Evolutionary conservation across 345 rosid genomes (phyloP).

Genomic region (Moricandia moricandioides): DNA sequence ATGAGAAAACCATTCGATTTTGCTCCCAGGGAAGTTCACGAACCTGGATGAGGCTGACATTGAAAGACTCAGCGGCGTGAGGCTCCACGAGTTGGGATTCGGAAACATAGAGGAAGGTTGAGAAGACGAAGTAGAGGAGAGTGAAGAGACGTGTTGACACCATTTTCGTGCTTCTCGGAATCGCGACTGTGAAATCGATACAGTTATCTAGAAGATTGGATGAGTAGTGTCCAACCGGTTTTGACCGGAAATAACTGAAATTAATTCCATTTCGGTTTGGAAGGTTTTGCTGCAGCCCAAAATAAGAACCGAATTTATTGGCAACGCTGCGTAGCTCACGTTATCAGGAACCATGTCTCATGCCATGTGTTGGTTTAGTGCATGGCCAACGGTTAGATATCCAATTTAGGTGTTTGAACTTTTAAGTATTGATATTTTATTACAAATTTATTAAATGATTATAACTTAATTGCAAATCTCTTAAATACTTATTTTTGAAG

Average conservation of each 20-base stretch:
- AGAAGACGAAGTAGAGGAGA: conserved; percentile 33
- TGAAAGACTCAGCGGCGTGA: conserved; percentile 46
- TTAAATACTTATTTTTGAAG: too few species aligned
- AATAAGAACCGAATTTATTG: not conserved
- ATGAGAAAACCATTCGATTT: conserved; percentile 35
- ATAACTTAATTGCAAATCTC: too few species aligned
- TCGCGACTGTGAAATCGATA: conserved; percentile 19
- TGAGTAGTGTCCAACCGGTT: conserved; percentile 14
- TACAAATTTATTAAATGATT: too few species aligned
- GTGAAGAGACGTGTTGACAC: conserved; percentile 8
- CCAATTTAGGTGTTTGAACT: too few species aligned
- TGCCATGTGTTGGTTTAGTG: too few species aligned
- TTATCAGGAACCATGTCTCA: too few species aligned
- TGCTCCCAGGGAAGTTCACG: conserved; percentile 9
- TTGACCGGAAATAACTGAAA: not conserved
- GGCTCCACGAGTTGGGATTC: conserved; percentile 39
- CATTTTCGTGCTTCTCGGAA: conserved; percentile 24
- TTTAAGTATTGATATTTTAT: too few species aligned
- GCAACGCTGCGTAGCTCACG: too few species aligned
- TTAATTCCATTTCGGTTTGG: not conserved
- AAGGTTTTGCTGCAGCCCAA: not conserved
- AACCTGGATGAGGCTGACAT: conserved; percentile 69
- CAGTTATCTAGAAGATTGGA: not conserved
- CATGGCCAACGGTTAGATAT: too few species aligned
- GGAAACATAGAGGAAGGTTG: conserved; percentile 25